Conservation (phyloP, 2,329 filamentous ascomycete genomes). For the Periconia sp. region DNA sequence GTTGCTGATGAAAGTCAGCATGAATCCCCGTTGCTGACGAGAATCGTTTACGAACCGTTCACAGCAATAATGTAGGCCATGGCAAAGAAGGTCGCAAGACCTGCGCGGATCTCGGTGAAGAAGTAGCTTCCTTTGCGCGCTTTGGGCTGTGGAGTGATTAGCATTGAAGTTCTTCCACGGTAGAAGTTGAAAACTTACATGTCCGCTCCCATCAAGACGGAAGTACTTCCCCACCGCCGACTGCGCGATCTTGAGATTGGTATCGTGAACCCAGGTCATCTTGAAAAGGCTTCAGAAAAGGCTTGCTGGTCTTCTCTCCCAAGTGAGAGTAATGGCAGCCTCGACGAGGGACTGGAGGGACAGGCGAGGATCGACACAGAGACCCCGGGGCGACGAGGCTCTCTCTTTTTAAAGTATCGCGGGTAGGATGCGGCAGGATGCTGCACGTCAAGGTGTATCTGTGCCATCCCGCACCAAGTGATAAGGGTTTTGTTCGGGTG, state of each 20-base stretch:
- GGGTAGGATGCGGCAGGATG: too few species aligned
- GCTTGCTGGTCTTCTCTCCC: slow-evolving; percentile 15
- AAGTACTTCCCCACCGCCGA: slow-evolving; percentile 59
- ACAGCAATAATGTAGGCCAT: slow-evolving; percentile 67
- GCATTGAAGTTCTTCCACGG: slow-evolving; percentile 5
- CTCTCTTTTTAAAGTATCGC: slow-evolving; percentile 24
- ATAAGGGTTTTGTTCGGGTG: slow-evolving; percentile 38
- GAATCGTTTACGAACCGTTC: slow-evolving; percentile 59
- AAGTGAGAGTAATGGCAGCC: neutral
- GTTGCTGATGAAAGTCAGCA: slow-evolving; percentile 44
- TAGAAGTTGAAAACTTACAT: slow-evolving; percentile 63
- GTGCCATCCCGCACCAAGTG: slow-evolving; percentile 38
- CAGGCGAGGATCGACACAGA: slow-evolving; percentile 17
- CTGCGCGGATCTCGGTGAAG: slow-evolving; percentile 83
- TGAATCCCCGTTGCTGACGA: too few species aligned
- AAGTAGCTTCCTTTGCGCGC: slow-evolving; percentile 79
- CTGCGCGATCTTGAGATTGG: slow-evolving; percentile 41
- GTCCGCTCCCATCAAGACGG: slow-evolving; percentile 79
- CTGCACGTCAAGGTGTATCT: slow-evolving; percentile 23
- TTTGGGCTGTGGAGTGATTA: slow-evolving; percentile 58
- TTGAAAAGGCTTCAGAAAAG: too few species aligned
- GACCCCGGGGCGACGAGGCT: slow-evolving; percentile 6
- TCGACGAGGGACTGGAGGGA: slow-evolving; percentile 1
- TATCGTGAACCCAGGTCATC: slow-evolving; percentile 42
- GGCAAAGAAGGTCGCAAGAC: slow-evolving; percentile 70